Evolutionary conservation across 768 basidiomycete species (phyloP), one percentile per base, ranked within the genome.

Genomic region (Mycena filopes): DNA sequence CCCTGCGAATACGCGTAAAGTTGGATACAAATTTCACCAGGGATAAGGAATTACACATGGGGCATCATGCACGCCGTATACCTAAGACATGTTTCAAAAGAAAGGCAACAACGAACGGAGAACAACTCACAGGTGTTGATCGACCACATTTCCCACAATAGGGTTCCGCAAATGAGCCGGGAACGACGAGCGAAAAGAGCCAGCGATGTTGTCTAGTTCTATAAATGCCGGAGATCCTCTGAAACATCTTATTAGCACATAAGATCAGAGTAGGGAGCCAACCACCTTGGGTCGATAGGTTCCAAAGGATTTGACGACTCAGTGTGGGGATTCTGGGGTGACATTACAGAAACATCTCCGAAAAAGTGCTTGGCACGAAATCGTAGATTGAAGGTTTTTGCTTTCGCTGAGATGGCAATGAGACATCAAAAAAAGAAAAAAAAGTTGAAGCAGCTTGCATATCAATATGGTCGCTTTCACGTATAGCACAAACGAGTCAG

Each of bases 401-500:
- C 82, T 56, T 26, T 45, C 6, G 65, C 65, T 66, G 41, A 57
- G 43, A 36, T 8, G 33, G 45, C 49, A 47, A 42, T n/a, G 41
- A 45, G 38, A 45, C 49, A 36, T 29, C 38, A 43, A 23, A 12
- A 15, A 47, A 21, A 12, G 40, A 2, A 23, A 23, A 54, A n/a
- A 47, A 23, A 41, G 4, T n/a, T n/a, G n/a, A n/a, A 7, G 31
- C n/a, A 10, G 46, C 40, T 66, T 67, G 83, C 84, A 92, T 38
- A 93, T 80, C 47, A 94, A 68, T 59, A 92, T 87, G 10, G 84
- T 82, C 12, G 86, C 83, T 73, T 94, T 93, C 74, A 92, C 82
- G 67, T 89, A 92, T 18, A 93, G 71, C 11, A 85, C 84, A 71
- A 93, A 92, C 0, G 91, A 87, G 74, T 93, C 92, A 0, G 86